A percentile compares a stretch with the other conserved stretches of the same genome.
Evolutionary conservation across 2,329 filamentous ascomycete genomes (phyloP).

Genomic region (Nannizziopsis arthrosporioides): DNA sequence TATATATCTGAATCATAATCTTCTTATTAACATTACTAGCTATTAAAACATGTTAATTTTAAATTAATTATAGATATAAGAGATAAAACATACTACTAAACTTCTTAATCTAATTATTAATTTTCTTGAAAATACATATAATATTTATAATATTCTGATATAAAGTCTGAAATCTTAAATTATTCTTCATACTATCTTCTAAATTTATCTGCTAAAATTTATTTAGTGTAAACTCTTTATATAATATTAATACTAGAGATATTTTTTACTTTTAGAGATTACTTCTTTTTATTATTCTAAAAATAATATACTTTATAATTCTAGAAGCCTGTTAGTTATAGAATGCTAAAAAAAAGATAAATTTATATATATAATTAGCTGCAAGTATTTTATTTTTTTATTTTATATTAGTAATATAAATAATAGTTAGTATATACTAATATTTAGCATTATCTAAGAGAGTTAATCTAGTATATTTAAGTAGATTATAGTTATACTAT

Average conservation of each 20-base stretch:
- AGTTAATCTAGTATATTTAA: constrained; percentile 82
- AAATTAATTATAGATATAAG: too few species aligned
- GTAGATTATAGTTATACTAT: constrained; percentile 92
- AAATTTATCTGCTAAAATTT: constrained; percentile 99
- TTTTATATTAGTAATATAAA: constrained; percentile 92
- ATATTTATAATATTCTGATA: constrained; percentile 95
- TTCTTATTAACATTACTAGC: constrained; percentile 74
- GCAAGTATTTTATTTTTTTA: constrained; percentile 87
- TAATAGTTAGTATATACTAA: constrained; percentile 79
- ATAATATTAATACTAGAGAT: constrained; percentile 46
- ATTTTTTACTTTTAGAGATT: constrained; percentile 68
- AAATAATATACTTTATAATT: constrained; percentile 82
- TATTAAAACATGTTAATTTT: too few species aligned
- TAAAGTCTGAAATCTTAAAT: constrained; percentile 79
- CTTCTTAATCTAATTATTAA: too few species aligned
- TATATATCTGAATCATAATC: constrained; percentile 73
- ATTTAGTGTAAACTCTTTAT: constrained; percentile 84
- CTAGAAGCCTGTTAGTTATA: constrained; percentile 22
- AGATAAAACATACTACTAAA: too few species aligned
- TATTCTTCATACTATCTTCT: constrained; percentile 80
- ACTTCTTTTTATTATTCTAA: constrained; percentile 63
- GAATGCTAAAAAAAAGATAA: neutral
- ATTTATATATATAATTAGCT: constrained; percentile 59
- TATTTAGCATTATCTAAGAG: constrained; percentile 76
- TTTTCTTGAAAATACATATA: constrained; percentile 61